Evolutionary conservation across 139 green algal genomes (phyloP).

Genomic region (Astrephomene gubernaculifera): DNA sequence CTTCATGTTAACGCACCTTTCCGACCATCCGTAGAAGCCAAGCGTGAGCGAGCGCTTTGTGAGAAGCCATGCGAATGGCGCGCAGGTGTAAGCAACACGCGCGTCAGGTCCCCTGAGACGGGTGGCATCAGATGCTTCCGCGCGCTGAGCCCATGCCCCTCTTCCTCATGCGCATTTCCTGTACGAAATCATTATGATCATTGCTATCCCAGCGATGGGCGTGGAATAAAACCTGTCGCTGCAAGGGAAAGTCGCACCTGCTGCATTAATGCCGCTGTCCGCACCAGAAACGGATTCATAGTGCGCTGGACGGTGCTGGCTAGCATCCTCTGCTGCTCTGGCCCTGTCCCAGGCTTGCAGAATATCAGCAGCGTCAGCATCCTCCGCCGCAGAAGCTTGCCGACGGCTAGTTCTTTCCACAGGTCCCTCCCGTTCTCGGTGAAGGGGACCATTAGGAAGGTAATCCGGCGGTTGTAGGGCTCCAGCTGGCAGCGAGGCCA

Average conservation of each 20-base stretch:
- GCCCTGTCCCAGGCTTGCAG: conserved; percentile 38
- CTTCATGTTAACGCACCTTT: conserved; percentile 11
- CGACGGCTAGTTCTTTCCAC: background rate
- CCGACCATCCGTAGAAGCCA: background rate
- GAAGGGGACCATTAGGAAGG: background rate
- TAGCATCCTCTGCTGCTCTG: conserved; percentile 6
- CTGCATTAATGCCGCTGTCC: background rate
- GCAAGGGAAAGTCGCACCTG: conserved; percentile 24
- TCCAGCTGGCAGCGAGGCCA: conserved; percentile 27
- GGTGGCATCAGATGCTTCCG: background rate
- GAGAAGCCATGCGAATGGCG: background rate
- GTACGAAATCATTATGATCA: too few relatives aligned
- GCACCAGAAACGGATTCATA: conserved; percentile 1
- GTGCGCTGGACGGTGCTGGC: background rate
- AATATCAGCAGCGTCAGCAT: conserved; percentile 27
- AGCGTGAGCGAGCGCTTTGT: background rate
- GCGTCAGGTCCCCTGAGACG: background rate
- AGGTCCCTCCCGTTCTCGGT: background rate
- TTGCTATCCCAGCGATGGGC: too few relatives aligned
- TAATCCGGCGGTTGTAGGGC: background rate
- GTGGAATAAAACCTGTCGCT: too few relatives aligned
- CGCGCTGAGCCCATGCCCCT: background rate
- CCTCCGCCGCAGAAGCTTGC: background rate
- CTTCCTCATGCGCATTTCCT: background rate
- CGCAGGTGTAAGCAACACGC: background rate